A percentile compares a stretch with the other conserved stretches of the same genome.
These are phyloP conservation scores for Colletotrichum cordylinicola DNA, from an alignment of 2,329 filamentous ascomycete genomes.

Conservation along the genomic window DNA sequence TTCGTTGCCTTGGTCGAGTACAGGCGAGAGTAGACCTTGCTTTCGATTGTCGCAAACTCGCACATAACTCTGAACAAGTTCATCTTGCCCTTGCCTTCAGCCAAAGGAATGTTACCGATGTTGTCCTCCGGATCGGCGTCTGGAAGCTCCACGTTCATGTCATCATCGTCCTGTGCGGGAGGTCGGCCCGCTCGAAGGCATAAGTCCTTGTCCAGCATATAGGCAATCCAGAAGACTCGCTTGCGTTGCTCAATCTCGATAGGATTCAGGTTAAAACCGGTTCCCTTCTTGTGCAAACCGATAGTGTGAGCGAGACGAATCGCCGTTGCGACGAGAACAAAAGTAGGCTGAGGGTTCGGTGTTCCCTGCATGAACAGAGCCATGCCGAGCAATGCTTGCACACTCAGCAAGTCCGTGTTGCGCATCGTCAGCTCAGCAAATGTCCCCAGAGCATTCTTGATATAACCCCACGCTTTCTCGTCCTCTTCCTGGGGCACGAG, in stretches of 20 bases:
- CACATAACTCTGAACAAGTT: constrained; percentile 95
- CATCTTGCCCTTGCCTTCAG: constrained; percentile 88
- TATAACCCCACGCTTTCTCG: constrained; percentile 90
- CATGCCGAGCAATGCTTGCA: constrained; percentile 94
- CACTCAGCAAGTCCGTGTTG: constrained; percentile 92
- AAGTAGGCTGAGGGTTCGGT: constrained; percentile 93
- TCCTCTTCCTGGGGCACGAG: constrained; percentile 90
- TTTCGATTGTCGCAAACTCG: constrained; percentile 89
- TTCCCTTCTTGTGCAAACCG: constrained; percentile 91
- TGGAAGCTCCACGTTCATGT: constrained; percentile 95
- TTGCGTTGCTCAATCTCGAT: constrained; percentile 91
- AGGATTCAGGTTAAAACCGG: constrained; percentile 90
- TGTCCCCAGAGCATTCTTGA: constrained; percentile 96
- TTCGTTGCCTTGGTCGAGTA: constrained; percentile 94
- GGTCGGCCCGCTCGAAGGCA: constrained; percentile 65
- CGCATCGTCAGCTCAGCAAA: constrained; percentile 93
- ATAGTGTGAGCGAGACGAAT: constrained; percentile 93
- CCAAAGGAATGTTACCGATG: constrained; percentile 90
- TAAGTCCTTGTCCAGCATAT: constrained; percentile 69
- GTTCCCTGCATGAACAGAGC: constrained; percentile 94
- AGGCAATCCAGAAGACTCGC: constrained; percentile 70
- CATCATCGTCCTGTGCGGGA: constrained; percentile 67
- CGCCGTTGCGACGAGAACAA: constrained; percentile 88
- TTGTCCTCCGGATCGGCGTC: constrained; percentile 91
- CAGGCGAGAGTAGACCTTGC: constrained; percentile 89